phyloP scores from a whole-genome alignment of 2,329 filamentous ascomycete species.

The Apiospora phragmitis region DNA sequence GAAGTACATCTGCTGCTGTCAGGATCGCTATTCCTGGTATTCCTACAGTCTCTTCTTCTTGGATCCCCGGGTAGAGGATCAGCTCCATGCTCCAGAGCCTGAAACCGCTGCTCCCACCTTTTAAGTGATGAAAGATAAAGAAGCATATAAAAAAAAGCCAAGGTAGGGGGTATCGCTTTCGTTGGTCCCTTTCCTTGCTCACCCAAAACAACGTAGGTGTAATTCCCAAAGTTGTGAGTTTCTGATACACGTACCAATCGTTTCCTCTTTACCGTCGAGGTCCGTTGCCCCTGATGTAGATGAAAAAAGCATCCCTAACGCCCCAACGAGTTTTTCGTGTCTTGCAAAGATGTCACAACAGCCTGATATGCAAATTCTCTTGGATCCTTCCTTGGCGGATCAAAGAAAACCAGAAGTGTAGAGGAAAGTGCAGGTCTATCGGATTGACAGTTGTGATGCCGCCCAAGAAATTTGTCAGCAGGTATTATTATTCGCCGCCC shows the following conservation, averaged over 20 bases:
- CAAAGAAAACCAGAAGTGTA: not conserved
- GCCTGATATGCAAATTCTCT: constrained; percentile 9
- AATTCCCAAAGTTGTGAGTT: constrained; percentile 5
- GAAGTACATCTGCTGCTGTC: constrained; percentile 10
- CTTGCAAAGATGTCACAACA: constrained; percentile 10
- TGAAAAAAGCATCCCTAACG: constrained; percentile 2
- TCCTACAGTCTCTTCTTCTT: constrained; percentile 6
- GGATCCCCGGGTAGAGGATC: not conserved
- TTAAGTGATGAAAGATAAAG: not conserved
- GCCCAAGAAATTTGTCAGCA: not conserved
- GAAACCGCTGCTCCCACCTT: not conserved
- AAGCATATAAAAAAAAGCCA: constrained; percentile 7
- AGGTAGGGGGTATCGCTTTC: constrained; percentile 12
- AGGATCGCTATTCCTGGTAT: constrained; percentile 4
- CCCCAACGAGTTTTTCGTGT: constrained; percentile 10
- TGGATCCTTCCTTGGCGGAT: not conserved
- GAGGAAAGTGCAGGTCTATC: constrained; percentile 10
- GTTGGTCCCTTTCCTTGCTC: not conserved
- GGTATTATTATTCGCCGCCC: constrained; percentile 25
- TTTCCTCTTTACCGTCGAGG: constrained; percentile 22
- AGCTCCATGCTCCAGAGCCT: not conserved
- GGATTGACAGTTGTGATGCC: not conserved
- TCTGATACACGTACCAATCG: constrained; percentile 31
- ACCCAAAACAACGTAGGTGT: constrained; percentile 2
- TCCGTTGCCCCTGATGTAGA: constrained; percentile 9